These are phyloP conservation scores for Acanthamoeba triangularis DNA, from an alignment of 208 protist species.

Conservation along the genomic window DNA sequence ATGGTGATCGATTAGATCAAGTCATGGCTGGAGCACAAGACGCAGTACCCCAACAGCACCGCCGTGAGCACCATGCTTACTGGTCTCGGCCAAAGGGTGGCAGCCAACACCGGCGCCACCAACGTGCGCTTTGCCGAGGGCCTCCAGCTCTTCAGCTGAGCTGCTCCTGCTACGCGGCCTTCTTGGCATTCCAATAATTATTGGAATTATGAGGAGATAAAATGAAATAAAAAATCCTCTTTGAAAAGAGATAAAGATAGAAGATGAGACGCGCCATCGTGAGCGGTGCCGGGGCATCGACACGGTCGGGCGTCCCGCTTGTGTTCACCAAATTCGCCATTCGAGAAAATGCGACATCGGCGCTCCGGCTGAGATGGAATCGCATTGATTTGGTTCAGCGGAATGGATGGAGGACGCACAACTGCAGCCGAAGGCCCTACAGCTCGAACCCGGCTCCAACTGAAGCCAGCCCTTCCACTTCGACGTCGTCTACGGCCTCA, in stretches of 20 bases:
- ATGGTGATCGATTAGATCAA: neutral
- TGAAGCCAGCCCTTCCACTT: neutral
- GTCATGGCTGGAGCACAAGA: slow-evolving; percentile 65
- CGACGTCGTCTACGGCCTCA: neutral
- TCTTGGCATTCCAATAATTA: neutral
- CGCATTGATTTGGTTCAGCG: too few species aligned
- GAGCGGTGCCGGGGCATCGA: too few species aligned
- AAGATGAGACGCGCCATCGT: too few species aligned
- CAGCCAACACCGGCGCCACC: neutral
- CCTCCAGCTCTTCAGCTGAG: slow-evolving; percentile 36
- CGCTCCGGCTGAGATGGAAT: too few species aligned
- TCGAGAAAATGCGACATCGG: too few species aligned
- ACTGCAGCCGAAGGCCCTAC: too few species aligned
- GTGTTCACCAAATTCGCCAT: too few species aligned
- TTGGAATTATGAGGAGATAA: too few species aligned
- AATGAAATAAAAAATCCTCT: too few species aligned
- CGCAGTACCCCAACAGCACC: slow-evolving; percentile 45
- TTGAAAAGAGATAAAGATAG: too few species aligned
- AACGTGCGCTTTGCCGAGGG: slow-evolving; percentile 31
- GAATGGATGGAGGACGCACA: too few species aligned
- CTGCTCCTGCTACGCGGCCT: neutral
- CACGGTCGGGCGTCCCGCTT: too few species aligned
- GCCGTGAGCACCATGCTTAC: slow-evolving; percentile 2
- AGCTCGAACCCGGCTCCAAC: neutral
- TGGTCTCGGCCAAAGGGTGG: neutral